Evolutionary conservation across 768 basidiomycete species (phyloP).

Genomic region (Tulasnella sp.): DNA sequence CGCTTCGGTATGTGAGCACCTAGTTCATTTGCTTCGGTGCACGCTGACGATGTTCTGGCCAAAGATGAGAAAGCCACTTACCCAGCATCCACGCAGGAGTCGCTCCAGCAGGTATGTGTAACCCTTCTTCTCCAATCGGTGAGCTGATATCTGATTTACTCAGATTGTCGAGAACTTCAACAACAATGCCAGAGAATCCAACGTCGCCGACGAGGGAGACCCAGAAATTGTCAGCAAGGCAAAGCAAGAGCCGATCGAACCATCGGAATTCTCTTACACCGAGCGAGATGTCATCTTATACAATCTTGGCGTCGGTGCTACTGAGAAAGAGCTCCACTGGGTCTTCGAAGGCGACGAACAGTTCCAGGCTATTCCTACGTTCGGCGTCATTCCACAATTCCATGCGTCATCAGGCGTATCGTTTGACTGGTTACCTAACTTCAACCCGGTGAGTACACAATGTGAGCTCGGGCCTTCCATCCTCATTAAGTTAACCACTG

Average conservation of each 20-base stretch:
- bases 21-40: background rate
- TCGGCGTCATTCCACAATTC: conserved; percentile 93
- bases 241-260: conserved; percentile 51
- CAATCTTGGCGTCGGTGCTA: conserved; percentile 91
- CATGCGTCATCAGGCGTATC: conserved; percentile 55
- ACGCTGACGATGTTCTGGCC: conserved; percentile 10
- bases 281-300: conserved; percentile 92
- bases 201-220: conserved; percentile 48
- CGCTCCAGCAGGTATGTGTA: conserved; percentile 56
- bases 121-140: background rate
- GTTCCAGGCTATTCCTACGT: conserved; percentile 83
- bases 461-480: background rate
- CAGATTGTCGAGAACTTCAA: conserved; percentile 54
- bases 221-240: conserved; percentile 72
- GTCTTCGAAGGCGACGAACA: conserved; percentile 82
- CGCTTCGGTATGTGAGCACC: conserved; percentile 55
- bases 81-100: conserved; percentile 65
- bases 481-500: background rate
- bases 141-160: background rate
- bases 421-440: conserved; percentile 88
- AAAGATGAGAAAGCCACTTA: conserved; percentile 76
- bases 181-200: conserved; percentile 33
- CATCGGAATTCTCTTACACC: conserved; percentile 62
- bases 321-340: conserved; percentile 86
- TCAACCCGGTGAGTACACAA: conserved; percentile 64